Conservation (phyloP, 2,329 filamentous ascomycete genomes). For the Alternaria burnsii region DNA sequence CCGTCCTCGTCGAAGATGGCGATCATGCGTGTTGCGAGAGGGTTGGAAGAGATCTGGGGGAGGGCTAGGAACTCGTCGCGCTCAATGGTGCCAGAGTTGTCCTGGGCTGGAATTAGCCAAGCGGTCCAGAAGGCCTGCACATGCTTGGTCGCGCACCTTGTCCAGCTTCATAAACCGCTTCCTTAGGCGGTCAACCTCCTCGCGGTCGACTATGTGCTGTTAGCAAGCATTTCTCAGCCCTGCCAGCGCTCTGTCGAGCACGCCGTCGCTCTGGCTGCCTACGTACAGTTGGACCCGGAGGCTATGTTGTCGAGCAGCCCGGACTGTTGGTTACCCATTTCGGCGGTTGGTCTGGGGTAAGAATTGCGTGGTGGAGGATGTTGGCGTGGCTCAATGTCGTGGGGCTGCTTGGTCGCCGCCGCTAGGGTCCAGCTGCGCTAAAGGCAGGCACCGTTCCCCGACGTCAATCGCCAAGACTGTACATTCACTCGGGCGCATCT, state of each 20-base stretch:
- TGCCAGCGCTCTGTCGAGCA: slow-evolving; percentile 34
- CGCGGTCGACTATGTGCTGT: slow-evolving; percentile 78
- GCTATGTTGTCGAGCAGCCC: slow-evolving; percentile 93
- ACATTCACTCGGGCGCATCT: slow-evolving; percentile 21
- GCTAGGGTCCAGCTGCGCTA: slow-evolving; percentile 27
- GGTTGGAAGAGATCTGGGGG: slow-evolving; percentile 97
- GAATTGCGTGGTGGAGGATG: slow-evolving; percentile 24
- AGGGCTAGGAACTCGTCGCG: slow-evolving; percentile 97
- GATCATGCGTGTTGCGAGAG: slow-evolving; percentile 97
- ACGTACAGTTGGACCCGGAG: slow-evolving; percentile 92
- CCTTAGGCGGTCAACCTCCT: slow-evolving; percentile 92
- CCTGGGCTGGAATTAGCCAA: slow-evolving; percentile 61
- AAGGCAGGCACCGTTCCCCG: slow-evolving; percentile 24
- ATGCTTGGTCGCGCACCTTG: slow-evolving; percentile 69
- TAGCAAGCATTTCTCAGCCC: slow-evolving; percentile 41
- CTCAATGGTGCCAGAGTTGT: slow-evolving; percentile 98
- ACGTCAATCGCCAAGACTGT: slow-evolving; percentile 38
- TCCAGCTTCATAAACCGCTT: slow-evolving; percentile 99
- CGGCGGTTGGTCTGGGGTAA: slow-evolving; percentile 34
- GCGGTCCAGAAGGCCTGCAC: not conserved
- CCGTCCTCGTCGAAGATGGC: slow-evolving; percentile 99
- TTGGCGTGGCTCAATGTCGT: slow-evolving; percentile 29
- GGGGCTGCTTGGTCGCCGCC: slow-evolving; percentile 25
- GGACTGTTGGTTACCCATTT: slow-evolving; percentile 65
- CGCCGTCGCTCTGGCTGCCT: slow-evolving; percentile 13